phyloP scores from a whole-genome alignment of 2,329 filamentous ascomycete genomes.

The Graphiopsis chlorocephala region DNA sequence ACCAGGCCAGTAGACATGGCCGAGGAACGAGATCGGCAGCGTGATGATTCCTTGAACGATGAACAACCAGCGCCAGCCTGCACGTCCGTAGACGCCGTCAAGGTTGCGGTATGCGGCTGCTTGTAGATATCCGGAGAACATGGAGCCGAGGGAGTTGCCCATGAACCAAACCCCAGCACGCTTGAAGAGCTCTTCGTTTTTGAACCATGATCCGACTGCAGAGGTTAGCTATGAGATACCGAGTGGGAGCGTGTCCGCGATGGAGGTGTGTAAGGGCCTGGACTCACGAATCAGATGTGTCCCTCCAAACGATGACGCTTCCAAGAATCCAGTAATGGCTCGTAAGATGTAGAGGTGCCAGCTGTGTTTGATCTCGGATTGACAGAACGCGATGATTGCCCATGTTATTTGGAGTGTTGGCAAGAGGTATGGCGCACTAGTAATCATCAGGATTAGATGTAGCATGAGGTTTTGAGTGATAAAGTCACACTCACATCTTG shows the following conservation, averaged over 20 bases:
- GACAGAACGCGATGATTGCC: slow-evolving; percentile 20
- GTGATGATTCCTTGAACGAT: slow-evolving; percentile 55
- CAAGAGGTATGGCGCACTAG: slow-evolving; percentile 2
- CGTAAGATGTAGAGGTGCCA: slow-evolving; percentile 17
- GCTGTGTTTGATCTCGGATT: slow-evolving; percentile 17
- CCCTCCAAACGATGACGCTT: slow-evolving; percentile 4
- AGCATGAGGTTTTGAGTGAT: background rate
- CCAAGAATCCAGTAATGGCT: slow-evolving; percentile 6
- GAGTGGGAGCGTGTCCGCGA: background rate
- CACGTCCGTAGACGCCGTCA: slow-evolving; percentile 37
- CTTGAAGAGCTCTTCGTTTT: slow-evolving; percentile 51
- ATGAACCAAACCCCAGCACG: slow-evolving; percentile 53
- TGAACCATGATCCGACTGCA: slow-evolving; percentile 47
- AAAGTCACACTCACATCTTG: background rate
- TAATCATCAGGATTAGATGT: background rate
- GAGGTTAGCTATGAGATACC: background rate
- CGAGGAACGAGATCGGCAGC: slow-evolving; percentile 50
- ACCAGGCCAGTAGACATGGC: slow-evolving; percentile 50
- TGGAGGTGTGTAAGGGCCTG: background rate
- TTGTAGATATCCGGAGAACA: slow-evolving; percentile 56
- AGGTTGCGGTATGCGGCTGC: slow-evolving; percentile 46
- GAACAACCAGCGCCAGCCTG: slow-evolving; percentile 52
- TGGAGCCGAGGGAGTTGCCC: slow-evolving; percentile 44
- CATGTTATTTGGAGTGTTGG: slow-evolving; percentile 14
- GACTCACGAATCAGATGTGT: slow-evolving; percentile 9